These are phyloP conservation scores for Chaetomiaceae sp. DNA, from an alignment of 2,329 filamentous ascomycete species.

Conservation along the genomic window DNA sequence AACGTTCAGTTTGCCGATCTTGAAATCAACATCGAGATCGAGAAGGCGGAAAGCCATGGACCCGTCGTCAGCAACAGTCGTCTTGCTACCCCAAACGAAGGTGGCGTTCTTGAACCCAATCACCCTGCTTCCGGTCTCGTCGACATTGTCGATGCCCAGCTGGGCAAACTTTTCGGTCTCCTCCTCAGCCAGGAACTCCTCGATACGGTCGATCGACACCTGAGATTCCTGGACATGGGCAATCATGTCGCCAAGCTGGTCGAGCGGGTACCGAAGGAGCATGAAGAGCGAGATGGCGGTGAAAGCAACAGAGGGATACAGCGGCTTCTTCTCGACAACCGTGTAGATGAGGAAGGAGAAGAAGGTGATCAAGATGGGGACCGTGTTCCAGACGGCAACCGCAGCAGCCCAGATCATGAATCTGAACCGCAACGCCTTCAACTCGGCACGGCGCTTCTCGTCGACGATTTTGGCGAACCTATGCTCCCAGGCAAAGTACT, in stretches of 20 bases:
- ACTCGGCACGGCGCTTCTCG: slow-evolving; percentile 76
- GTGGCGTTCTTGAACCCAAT: slow-evolving; percentile 84
- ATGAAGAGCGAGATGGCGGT: slow-evolving; percentile 95
- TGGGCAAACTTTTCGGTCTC: slow-evolving; percentile 96
- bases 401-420: slow-evolving; percentile 91
- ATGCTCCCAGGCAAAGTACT: slow-evolving; percentile 98
- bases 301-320: slow-evolving; percentile 91
- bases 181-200: slow-evolving; percentile 87
- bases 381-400: slow-evolving; percentile 93
- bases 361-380: slow-evolving; percentile 92
- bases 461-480: slow-evolving; percentile 82
- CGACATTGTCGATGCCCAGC: slow-evolving; percentile 63
- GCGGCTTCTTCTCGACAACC: slow-evolving; percentile 76
- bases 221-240: slow-evolving; percentile 97
- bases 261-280: slow-evolving; percentile 84
- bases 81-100: slow-evolving; percentile 79
- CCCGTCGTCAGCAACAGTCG: slow-evolving; percentile 55
- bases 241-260: slow-evolving; percentile 97
- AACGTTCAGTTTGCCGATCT: slow-evolving; percentile 82
- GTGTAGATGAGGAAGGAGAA: slow-evolving; percentile 95
- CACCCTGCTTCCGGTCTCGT: slow-evolving; percentile 63
- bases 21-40: slow-evolving; percentile 77
- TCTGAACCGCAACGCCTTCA: slow-evolving; percentile 71
- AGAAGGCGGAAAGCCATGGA: slow-evolving; percentile 77
- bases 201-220: slow-evolving; percentile 93